Percentiles rank a stretch among this genome's conserved stretches.
Evolutionary conservation across 164 flowering plant species (phyloP).

Genomic region (Cinnamomum chago): DNA sequence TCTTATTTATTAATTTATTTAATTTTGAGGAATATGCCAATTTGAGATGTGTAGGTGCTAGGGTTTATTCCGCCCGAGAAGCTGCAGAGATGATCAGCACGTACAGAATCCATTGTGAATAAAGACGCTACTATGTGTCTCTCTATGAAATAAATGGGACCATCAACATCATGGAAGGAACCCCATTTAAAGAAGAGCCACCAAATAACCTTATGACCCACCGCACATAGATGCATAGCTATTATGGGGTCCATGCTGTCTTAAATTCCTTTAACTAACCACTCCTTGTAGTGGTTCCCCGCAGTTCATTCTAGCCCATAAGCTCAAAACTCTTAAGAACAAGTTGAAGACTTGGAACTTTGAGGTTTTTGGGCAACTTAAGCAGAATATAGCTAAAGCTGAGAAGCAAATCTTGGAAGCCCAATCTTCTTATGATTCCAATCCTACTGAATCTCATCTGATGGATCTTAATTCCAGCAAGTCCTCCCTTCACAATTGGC

Average conservation of each 20-base stretch:
- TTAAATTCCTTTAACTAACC: too few species aligned
- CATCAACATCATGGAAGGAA: slow-evolving; percentile 1
- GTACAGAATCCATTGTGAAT: not conserved
- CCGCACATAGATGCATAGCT: slow-evolving; percentile 5
- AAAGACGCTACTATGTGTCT: not conserved
- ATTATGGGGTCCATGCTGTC: not conserved
- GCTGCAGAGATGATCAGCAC: not conserved
- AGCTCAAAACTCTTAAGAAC: too few species aligned
- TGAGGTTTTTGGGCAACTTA: too few species aligned
- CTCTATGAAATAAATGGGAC: not conserved
- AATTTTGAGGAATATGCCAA: not conserved
- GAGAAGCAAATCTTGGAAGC: too few species aligned
- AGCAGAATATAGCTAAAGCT: too few species aligned
- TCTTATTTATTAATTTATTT: not conserved
- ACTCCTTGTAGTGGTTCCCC: too few species aligned
- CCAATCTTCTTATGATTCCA: too few species aligned
- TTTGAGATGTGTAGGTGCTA: not conserved
- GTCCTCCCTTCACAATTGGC: too few species aligned
- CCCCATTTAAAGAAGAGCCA: slow-evolving; percentile 2
- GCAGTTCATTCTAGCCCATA: too few species aligned
- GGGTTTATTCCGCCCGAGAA: slow-evolving; percentile 5
- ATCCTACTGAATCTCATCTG: too few species aligned
- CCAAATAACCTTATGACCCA: slow-evolving; percentile 8
- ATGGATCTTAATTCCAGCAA: too few species aligned
- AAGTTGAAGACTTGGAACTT: too few species aligned